Evolutionary conservation across 2,329 filamentous ascomycete species (phyloP).

Genomic region (Pestalotiopsis sp.): DNA sequence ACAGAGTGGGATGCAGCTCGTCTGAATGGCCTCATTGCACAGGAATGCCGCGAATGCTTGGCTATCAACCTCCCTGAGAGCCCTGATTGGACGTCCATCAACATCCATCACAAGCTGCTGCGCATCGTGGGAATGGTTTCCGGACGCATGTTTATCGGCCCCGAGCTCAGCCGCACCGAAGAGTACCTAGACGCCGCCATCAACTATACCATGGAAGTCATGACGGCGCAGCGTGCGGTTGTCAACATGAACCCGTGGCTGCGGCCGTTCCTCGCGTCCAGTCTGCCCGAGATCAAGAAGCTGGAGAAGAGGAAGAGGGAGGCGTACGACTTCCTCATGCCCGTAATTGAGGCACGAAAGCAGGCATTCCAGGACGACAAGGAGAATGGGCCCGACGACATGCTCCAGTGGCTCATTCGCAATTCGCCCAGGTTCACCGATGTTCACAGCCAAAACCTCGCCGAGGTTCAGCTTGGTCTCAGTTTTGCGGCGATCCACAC

Average conservation of each 20-base stretch:
- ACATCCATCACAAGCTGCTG: slow-evolving; percentile 42
- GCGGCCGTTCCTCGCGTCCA: background rate
- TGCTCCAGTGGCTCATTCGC: slow-evolving; percentile 45
- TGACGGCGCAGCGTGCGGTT: slow-evolving; percentile 28
- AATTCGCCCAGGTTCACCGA: slow-evolving; percentile 28
- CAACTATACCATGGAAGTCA: slow-evolving; percentile 47
- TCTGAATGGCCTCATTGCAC: background rate
- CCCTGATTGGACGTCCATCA: slow-evolving; percentile 42
- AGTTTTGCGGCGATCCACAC: slow-evolving; percentile 51
- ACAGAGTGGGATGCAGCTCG: background rate
- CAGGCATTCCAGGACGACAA: background rate
- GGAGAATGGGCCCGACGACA: slow-evolving; percentile 36
- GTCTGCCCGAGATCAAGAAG: slow-evolving; percentile 5
- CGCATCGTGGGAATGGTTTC: slow-evolving; percentile 49
- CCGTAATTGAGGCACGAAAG: background rate
- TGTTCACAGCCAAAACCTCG: slow-evolving; percentile 31
- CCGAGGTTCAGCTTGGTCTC: slow-evolving; percentile 39
- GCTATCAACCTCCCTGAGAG: slow-evolving; percentile 12
- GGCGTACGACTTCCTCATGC: slow-evolving; percentile 1
- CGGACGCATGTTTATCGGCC: slow-evolving; percentile 49
- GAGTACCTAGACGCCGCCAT: slow-evolving; percentile 49
- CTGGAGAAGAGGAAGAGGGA: background rate
- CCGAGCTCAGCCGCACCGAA: slow-evolving; percentile 46
- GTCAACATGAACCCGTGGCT: slow-evolving; percentile 24
- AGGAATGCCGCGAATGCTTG: background rate